Evolutionary conservation across 31 red algal species (phyloP).

Genomic region (Bonnemaisonia californica): DNA sequence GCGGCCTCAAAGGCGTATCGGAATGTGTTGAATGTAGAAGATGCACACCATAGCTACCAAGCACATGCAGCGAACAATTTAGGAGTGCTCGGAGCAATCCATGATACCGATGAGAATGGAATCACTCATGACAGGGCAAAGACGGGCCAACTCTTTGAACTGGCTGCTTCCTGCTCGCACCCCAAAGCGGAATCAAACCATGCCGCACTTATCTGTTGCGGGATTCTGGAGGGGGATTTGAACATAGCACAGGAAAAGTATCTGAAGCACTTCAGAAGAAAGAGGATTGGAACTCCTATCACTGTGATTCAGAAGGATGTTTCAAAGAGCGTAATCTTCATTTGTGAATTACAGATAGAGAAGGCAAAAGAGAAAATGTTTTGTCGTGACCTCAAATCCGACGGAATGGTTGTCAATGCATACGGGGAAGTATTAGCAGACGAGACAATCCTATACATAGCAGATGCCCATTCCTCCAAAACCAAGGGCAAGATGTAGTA

Average conservation of each 20-base stretch:
- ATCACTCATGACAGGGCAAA: neutral
- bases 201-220: neutral
- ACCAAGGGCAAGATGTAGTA: neutral
- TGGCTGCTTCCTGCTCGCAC: neutral
- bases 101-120: neutral
- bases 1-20: slow-evolving; percentile 40
- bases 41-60: slow-evolving; percentile 28
- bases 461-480: neutral
- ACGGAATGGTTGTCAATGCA: neutral
- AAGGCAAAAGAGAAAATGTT: neutral
- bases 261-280: neutral
- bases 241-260: neutral
- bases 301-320: neutral
- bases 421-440: neutral
- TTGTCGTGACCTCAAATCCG: neutral
- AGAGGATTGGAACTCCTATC: neutral
- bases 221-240: neutral
- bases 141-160: neutral
- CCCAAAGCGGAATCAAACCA: neutral
- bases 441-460: neutral
- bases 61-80: slow-evolving; percentile 59
- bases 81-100: slow-evolving; percentile 27
- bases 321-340: neutral
- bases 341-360: neutral
- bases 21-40: slow-evolving; percentile 26